Base-by-base conservation (phyloP, 2,329 filamentous ascomycete species). In the Penicillium polonicum region DNA sequence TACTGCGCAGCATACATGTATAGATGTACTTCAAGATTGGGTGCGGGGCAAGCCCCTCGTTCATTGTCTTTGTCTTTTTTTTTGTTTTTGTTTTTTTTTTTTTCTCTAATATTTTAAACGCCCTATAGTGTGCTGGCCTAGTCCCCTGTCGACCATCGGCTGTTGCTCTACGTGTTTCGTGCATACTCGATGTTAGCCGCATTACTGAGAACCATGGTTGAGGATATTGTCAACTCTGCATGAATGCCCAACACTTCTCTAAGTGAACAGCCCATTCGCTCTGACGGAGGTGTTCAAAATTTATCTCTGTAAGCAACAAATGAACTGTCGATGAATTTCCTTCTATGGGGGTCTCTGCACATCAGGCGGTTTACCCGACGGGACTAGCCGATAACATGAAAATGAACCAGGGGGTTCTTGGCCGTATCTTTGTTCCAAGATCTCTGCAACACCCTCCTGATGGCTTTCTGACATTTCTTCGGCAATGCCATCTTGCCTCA, bases 221-320 rank as follows among this genome's bases (percentile, higher is more conserved):
- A 62, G 45, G 60, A 67, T 70, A 59, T 38, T 46, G 41, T 46
- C 33, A n/a, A 45, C 71, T 71, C 75, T 67, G 74, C 67, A 74
- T 74, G 70, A 71, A 70, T 77, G 75, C 75, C 74, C 74, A 77
- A 76, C 70, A 61, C 63, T 59, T 59, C 21, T 54, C 50, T 70
- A 59, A 66, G 70, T 69, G 66, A 68, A 75, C 71, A 42, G 43
- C 44, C 19, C 41, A 52, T 51, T 36, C 23, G 19, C 49, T 53
- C 45, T 55, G 52, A 56, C 45, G 38, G 49, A 46, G 17, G n/a
- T 8, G 17, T 43, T 36, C 8, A 17, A 6, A 13, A 39, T 15
- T 51, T 8, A 17, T 15, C 43, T 4, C 7, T 8, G 13, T 31
- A 5, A n/a, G 13, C 5, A 42, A 21, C 19, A 42, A 51, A 45